Evolutionary conservation across 129 eudicot species (phyloP).

Genomic region (Lactuca saligna): DNA sequence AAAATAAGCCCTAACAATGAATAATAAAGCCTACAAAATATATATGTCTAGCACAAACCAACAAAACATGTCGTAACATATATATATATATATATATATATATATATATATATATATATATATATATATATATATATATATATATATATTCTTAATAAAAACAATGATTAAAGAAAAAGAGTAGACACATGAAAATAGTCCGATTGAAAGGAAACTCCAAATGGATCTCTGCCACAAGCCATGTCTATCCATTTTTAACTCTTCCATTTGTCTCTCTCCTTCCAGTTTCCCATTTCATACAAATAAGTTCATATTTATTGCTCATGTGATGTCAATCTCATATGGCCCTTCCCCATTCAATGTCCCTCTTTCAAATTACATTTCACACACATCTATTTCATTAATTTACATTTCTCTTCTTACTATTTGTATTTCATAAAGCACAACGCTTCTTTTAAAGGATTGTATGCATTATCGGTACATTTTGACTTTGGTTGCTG

Average conservation of each 20-base stretch:
- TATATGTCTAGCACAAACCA: no score
- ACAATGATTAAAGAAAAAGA: not conserved
- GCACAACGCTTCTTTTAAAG: not conserved
- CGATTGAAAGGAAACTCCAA: conserved; percentile 24
- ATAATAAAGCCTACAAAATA: no score
- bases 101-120: no score
- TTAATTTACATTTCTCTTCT: conserved; percentile 2
- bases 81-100: no score
- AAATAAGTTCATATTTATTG: conserved; percentile 24
- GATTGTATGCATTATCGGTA: not conserved
- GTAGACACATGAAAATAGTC: not conserved
- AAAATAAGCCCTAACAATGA: no score
- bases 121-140: no score
- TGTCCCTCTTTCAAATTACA: conserved; percentile 4
- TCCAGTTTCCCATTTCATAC: conserved; percentile 35
- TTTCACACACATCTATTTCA: not conserved
- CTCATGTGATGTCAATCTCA: conserved; percentile 33
- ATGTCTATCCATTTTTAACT: conserved; percentile 32
- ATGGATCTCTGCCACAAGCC: conserved; percentile 29
- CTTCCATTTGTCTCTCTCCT: conserved; percentile 37
- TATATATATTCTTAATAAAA: no score
- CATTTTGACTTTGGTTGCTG: no score
- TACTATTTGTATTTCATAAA: not conserved
- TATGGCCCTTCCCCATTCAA: conserved; percentile 39
- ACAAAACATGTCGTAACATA: no score